These are phyloP conservation scores for Sarocladium oryzae DNA, from an alignment of 2,329 filamentous ascomycete species.

Conservation along the genomic window DNA sequence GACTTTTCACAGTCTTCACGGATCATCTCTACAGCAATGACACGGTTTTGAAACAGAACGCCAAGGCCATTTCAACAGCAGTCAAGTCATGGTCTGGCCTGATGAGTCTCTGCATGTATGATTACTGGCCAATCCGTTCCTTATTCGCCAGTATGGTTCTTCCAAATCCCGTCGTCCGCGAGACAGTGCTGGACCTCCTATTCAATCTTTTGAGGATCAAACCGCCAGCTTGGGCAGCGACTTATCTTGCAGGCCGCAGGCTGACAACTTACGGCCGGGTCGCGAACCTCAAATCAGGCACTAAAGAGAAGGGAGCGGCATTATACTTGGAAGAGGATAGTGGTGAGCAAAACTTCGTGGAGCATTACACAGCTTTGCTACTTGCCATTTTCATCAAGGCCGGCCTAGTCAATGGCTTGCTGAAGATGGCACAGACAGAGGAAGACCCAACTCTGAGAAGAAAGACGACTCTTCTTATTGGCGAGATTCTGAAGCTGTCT, in stretches of 20 bases:
- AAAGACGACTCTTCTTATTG: conserved; percentile 84
- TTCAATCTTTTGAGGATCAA: conserved; percentile 82
- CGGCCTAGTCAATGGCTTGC: conserved; percentile 58
- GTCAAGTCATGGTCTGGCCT: conserved; percentile 92
- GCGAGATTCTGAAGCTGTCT: conserved; percentile 84
- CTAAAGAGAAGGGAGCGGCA: conserved; percentile 42
- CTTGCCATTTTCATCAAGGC: conserved; percentile 79
- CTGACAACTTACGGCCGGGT: conserved; percentile 96
- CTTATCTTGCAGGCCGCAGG: conserved; percentile 85
- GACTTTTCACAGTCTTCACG: conserved; percentile 86
- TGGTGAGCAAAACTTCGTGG: conserved; percentile 76
- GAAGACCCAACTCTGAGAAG: conserved; percentile 68
- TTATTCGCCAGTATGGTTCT: conserved; percentile 60
- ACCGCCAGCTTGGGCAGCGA: conserved; percentile 84
- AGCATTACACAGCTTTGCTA: conserved; percentile 88
- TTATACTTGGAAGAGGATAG: conserved; percentile 58
- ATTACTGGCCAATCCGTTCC: conserved; percentile 78
- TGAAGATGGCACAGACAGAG: conserved; percentile 61
- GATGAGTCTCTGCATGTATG: conserved; percentile 80
- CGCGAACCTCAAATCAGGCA: conserved; percentile 62
- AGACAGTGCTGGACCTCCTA: conserved; percentile 81
- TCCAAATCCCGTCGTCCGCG: conserved; percentile 50
- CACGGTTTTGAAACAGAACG: conserved; percentile 69
- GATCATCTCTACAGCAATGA: conserved; percentile 64
- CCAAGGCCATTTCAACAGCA: conserved; percentile 85